Base-by-base conservation (phyloP, 2,329 filamentous ascomycete genomes). In the Chaetomium olivaceum region DNA sequence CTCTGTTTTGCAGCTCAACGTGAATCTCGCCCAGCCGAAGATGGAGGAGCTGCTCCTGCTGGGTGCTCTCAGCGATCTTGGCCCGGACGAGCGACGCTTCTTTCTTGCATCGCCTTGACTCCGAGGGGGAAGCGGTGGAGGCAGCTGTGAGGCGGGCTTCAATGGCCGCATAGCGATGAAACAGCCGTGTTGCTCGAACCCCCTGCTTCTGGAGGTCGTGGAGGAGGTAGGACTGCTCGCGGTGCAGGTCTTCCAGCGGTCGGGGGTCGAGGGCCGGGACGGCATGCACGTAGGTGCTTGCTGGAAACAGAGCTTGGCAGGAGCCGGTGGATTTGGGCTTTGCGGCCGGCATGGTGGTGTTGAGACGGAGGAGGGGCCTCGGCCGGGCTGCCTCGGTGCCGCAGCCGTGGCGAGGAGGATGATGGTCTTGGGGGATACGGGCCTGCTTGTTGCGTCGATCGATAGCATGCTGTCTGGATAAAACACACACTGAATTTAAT, bases 11-110 rank as follows among this genome's bases (percentile, higher is more conserved):
- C 16, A 83, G 78, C 72, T 87, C 83, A 19, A 81, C 73, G 39
- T 80, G 77, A 16, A 87, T 69, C 64, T 86, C 83, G 14, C 79
- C 75, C n/a, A 87, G 74, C 2, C 83, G 76, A 19, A 75, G 64
- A 48, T 82, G 72, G 7, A 85, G 79, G 19, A 75, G 69, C 61
- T 75, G 78, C 70, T 87, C 80, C 69, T 85, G 81, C 61, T 79
- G 76, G 2, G 79, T 78, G 0, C 77, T 79, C 52, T 81, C 76
- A n/a, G 75, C 71, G 36, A 87, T 77, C 64, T 79, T 79, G 59
- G 74, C 75, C 56, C 74, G 78, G 12, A 85, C 66, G 62, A 80
- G 75, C 2, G 75, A 73, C 4, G 81, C 71, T 48, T 81, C 75
- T 66, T 83, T 85, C 39, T 76, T 77, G 12, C 78, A 63, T 43